Evolutionary conservation across 2,329 filamentous ascomycete genomes (phyloP), one percentile per base, ranked within the genome.

Genomic region (Xylariaceae sp.): DNA sequence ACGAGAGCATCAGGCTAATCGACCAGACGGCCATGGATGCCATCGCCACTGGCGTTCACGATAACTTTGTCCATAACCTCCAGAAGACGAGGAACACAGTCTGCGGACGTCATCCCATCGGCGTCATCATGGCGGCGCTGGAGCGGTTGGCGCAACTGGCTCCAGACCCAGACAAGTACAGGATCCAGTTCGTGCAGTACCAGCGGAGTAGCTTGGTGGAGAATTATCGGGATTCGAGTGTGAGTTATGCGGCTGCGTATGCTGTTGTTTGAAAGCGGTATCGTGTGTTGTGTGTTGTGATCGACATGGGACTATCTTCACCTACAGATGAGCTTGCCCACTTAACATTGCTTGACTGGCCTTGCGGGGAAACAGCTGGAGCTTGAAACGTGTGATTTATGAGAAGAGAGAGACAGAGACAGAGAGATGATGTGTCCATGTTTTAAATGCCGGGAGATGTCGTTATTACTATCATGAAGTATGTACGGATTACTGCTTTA

Each of bases 201-300:
- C 87, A 96, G 71, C 84, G 92, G 61, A 99, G 93, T 74, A 87
- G 85, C 61, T 77, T 95, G 73, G 88, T 89, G 2, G 79, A 82
- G 65, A 79, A 80, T 35, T 78, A 87, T 0, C 73, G 71, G 13
- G 90, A 96, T 64, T 94, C 87, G 65, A 97, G 92, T 67, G 94
- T 99, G 55, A 97, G 92, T 75, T 99, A 99, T 74, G 92, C 90
- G 2, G 93, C 92, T 72, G 94, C 92, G 2, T 96, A 94, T 79
- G 91, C 92, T 7, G 80, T 92, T 13, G 70, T 92, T 39, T 92
- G 63, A 72, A 37, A 44, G 30, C 9, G 53, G 57, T 30, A 18
- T 39, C 51, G 52, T 53, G 50, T 52, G 47, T 56, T 4, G 53
- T 47, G 37, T 30, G 34, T 39, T 53, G 55, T 56, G 50, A 54